These are phyloP conservation scores for Yamadazyma dendronema DNA, from an alignment of 1,139 yeast genomes.

Conservation along the genomic window DNA sequence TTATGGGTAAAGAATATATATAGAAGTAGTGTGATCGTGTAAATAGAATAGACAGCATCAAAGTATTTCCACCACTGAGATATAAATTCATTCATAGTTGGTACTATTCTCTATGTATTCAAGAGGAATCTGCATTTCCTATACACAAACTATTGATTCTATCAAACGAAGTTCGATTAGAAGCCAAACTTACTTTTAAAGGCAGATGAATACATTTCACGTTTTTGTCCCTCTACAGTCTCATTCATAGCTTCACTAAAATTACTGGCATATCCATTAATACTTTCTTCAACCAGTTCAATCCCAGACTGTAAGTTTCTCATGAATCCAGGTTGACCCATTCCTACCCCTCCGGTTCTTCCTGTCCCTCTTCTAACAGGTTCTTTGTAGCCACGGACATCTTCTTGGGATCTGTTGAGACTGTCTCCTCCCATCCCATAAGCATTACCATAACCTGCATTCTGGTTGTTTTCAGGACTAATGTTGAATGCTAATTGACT, in stretches of 20 bases:
- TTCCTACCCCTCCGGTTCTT: slow-evolving; percentile 9
- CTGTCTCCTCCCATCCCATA: slow-evolving; percentile 6
- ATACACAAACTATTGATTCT: too few species aligned
- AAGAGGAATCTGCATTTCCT: too few species aligned
- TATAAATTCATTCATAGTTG: background rate
- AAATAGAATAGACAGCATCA: slow-evolving; percentile 2
- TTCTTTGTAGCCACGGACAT: slow-evolving; percentile 33
- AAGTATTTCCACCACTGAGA: background rate
- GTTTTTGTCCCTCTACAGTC: slow-evolving; percentile 49
- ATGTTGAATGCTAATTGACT: slow-evolving; percentile 56
- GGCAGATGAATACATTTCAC: slow-evolving; percentile 50
- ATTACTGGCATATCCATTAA: slow-evolving; percentile 57
- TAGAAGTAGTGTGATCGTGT: slow-evolving; percentile 2
- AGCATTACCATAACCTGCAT: slow-evolving; percentile 22
- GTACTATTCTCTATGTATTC: too few species aligned
- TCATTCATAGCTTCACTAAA: slow-evolving; percentile 56
- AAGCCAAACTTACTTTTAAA: slow-evolving; percentile 55
- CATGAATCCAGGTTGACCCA: slow-evolving; percentile 40
- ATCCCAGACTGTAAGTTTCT: slow-evolving; percentile 51
- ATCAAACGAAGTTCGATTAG: slow-evolving; percentile 13
- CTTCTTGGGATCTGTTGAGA: slow-evolving; percentile 8
- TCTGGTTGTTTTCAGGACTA: slow-evolving; percentile 46
- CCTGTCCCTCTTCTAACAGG: slow-evolving; percentile 36
- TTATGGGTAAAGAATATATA: slow-evolving; percentile 59
- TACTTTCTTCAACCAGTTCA: slow-evolving; percentile 52